A percentile compares a stretch with the other conserved stretches of the same genome.
phyloP scores from a whole-genome alignment of 345 rosid genomes.

The Angophora floribunda region DNA sequence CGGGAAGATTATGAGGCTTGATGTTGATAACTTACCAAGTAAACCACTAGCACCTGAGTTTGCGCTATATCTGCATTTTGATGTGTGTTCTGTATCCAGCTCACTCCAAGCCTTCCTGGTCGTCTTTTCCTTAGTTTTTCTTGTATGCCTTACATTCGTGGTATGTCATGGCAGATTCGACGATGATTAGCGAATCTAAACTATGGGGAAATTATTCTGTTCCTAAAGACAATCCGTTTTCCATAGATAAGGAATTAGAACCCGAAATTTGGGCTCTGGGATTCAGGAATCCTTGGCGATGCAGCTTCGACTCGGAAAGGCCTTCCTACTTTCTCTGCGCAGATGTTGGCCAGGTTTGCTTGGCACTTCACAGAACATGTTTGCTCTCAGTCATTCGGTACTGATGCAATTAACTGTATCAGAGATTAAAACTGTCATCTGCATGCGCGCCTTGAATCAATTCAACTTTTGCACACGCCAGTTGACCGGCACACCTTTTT shows the following conservation, averaged over 20 bases:
- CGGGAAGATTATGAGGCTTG: constrained; percentile 88
- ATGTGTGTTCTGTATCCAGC: background rate
- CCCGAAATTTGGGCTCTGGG: constrained; percentile 62
- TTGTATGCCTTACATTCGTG: background rate
- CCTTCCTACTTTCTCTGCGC: constrained; percentile 60
- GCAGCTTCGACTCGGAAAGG: constrained; percentile 55
- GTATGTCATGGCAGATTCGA: background rate
- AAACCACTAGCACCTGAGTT: constrained; percentile 3
- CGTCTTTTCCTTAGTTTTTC: background rate
- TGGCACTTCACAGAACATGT: background rate
- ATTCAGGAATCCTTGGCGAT: constrained; percentile 59
- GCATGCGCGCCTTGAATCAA: background rate
- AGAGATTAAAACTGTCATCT: background rate
- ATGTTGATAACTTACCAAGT: constrained; percentile 76
- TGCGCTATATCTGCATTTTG: background rate
- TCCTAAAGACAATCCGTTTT: constrained; percentile 55
- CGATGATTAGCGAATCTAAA: constrained; percentile 4
- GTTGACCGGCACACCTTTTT: background rate
- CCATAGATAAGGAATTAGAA: constrained; percentile 26
- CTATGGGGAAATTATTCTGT: constrained; percentile 67
- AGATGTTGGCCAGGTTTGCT: constrained; percentile 78
- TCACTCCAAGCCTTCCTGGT: background rate
- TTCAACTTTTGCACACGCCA: background rate
- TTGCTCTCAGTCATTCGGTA: background rate
- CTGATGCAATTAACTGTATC: background rate